phyloP scores from a whole-genome alignment of 371 early-diverging fungal species.

The Mortierella polycephala region DNA sequence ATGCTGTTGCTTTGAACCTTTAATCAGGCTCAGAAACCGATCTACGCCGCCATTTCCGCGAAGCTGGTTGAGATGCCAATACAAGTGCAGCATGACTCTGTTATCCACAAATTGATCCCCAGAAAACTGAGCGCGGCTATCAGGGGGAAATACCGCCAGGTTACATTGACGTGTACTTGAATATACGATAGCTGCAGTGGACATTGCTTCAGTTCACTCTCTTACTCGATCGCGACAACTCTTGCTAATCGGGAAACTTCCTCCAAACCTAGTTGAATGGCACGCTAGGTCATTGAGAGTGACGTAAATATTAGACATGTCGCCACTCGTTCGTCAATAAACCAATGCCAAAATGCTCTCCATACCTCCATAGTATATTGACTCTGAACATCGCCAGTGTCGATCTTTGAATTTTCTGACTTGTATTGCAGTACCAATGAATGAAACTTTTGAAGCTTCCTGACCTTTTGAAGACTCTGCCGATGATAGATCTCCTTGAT shows the following conservation, averaged over 20 bases:
- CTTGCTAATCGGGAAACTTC: constrained; percentile 7
- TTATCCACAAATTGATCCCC: background rate
- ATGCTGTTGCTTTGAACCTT: constrained; percentile 1
- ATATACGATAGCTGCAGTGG: background rate
- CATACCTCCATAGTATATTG: constrained; percentile 16
- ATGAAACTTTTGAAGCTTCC: constrained; percentile 17
- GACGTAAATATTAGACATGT: too few species aligned
- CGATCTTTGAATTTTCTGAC: background rate
- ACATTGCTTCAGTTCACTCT: too few species aligned
- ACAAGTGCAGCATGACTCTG: background rate
- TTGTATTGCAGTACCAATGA: constrained; percentile 3
- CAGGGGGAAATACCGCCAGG: background rate
- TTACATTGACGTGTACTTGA: too few species aligned
- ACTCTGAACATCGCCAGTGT: background rate
- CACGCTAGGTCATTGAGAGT: background rate
- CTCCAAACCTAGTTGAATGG: constrained; percentile 1
- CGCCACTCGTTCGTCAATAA: too few species aligned
- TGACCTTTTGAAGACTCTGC: constrained; percentile 14
- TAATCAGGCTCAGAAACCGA: constrained; percentile 4
- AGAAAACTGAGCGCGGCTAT: background rate
- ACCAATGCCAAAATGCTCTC: background rate
- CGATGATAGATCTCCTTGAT: constrained; percentile 26
- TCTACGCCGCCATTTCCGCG: constrained; percentile 1
- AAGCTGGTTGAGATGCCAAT: background rate
- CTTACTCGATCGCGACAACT: constrained; percentile 21